Evolutionary conservation across 306 rosid species (phyloP).

Genomic region (Trifolium pratense): DNA sequence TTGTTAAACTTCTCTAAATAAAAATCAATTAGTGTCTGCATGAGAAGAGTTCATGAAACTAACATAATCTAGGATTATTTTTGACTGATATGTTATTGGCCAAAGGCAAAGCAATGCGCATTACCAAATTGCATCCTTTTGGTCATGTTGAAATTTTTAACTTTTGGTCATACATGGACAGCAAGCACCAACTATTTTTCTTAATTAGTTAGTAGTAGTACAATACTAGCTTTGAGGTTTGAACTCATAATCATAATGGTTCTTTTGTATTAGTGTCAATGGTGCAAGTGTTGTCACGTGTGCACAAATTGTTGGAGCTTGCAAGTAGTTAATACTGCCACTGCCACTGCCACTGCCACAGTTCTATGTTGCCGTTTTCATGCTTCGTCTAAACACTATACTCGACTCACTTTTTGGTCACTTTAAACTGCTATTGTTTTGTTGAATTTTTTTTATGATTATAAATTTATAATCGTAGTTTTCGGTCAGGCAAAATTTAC

Average conservation of each 20-base stretch:
- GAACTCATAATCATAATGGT: background rate
- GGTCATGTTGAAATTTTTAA: background rate
- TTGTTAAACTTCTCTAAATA: slow-evolving; percentile 1
- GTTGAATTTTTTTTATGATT: background rate
- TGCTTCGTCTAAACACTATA: background rate
- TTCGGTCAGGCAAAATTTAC: background rate
- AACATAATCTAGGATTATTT: background rate
- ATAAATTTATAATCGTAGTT: background rate
- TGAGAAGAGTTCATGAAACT: slow-evolving; percentile 2
- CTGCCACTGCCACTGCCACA: too few relatives aligned
- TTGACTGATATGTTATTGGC: background rate
- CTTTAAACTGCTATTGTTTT: too few relatives aligned
- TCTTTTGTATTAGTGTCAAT: background rate
- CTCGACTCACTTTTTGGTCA: background rate
- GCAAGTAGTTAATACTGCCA: background rate
- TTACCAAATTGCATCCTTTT: background rate
- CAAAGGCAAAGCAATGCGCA: background rate
- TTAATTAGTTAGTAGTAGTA: background rate
- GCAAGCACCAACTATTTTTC: background rate
- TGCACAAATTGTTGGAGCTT: background rate
- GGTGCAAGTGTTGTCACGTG: background rate
- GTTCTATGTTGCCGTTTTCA: background rate
- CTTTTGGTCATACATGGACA: background rate
- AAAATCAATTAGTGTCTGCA: background rate
- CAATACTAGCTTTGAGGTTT: background rate